Evolutionary conservation across 208 protist species (phyloP), one percentile per base, ranked within the genome.

Genomic region (Tritrichomonas foetus): DNA sequence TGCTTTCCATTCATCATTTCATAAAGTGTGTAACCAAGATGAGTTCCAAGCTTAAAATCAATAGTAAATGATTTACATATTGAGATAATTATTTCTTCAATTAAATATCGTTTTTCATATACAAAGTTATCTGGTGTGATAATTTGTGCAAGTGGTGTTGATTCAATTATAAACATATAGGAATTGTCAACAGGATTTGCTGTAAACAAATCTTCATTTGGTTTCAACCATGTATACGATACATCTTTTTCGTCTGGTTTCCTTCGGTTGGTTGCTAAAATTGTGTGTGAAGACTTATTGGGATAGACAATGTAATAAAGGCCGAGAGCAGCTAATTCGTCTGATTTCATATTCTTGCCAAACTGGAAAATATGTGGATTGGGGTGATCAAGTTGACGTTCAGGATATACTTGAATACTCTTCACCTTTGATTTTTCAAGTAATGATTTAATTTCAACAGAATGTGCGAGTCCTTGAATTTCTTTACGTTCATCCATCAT

Each of bases 1-100:
- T 47, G 3, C 3, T 50, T 25, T 3, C 47, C 78, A n/a, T 39
- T 14, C 8, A 61, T 13, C 9, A 20, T 39, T 44, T 89, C 47
- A 49, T 89, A 89, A 14, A 89, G 57, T 57, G 78, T 89, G 47
- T 53, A 89, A 36, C 78, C 78, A 9, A 89, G n/a, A 30, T 89
- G 39, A 2, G 47, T 47, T 39, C 78, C 78, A 33, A 57, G 16
- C 20, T 89, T 53, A 36, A 89, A 57, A n/a, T 61, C 53, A 61
- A 61, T 61, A 61, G 11, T 22, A 16, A 61, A 61, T 61, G 11
- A 5, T 61, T 61, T 61, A 16, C 53, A 61, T 5, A 61, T 61
- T 22, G 5, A 5, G 11, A 61, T 22, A 61, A 61, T 61, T 22
- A 61, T 61, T 22, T 61, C 53, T 5, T 61, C 16, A 61, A 61